These are phyloP conservation scores for Backusella luteola DNA, from an alignment of 192 early-diverging fungal species.

Conservation along the genomic window DNA sequence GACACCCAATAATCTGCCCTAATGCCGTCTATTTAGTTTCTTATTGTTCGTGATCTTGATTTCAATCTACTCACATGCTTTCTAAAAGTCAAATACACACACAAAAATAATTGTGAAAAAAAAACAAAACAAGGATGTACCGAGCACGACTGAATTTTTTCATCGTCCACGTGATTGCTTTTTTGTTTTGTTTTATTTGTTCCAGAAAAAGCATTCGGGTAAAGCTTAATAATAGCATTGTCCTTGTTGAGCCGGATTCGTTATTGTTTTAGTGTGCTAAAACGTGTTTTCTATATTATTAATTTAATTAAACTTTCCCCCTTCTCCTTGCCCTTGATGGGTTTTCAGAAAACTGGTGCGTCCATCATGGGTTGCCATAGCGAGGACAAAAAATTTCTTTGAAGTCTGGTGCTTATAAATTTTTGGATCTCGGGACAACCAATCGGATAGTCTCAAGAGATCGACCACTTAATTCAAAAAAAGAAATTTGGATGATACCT, in stretches of 20 bases:
- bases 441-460: too few relatives aligned
- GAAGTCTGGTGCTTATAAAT: not conserved
- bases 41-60: not conserved
- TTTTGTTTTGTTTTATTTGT: not conserved
- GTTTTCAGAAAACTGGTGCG: too few relatives aligned
- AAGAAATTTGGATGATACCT: too few relatives aligned
- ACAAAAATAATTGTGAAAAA: not conserved
- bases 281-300: not conserved
- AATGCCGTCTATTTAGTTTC: not conserved
- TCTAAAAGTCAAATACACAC: not conserved
- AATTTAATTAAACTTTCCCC: not conserved
- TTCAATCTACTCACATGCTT: not conserved
- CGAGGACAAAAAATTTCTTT: not conserved
- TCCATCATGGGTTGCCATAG: too few relatives aligned
- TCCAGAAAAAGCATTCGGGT: too few relatives aligned
- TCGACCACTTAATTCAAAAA: too few relatives aligned
- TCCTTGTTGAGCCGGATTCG: too few relatives aligned
- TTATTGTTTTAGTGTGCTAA: not conserved
- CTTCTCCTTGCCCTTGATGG: too few relatives aligned
- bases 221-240: too few relatives aligned
- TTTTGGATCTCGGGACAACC: not conserved
- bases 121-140: not conserved
- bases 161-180: not conserved
- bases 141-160: not conserved
- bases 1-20: slow-evolving; percentile 65